Evolutionary conservation across 2,329 filamentous ascomycete species (phyloP), one percentile per base, ranked within the genome.

Genomic region (Penicillium verrucosum): DNA sequence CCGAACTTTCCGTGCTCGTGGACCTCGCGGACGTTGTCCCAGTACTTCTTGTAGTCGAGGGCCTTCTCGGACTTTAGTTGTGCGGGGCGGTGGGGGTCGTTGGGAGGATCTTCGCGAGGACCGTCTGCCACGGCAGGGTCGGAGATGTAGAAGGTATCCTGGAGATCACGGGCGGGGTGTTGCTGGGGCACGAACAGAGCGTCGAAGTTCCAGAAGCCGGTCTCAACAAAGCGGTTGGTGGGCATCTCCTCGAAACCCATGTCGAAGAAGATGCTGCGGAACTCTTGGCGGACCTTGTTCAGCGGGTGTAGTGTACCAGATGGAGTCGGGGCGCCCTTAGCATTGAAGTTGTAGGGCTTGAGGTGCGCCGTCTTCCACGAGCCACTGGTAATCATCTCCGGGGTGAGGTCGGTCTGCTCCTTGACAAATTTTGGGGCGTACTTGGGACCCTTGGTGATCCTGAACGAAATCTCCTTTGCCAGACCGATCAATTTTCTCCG

Each of bases 161-260:
- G 94, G 65, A 97, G 82, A 74, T 99, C 94, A 73, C 94, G 90
- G 58, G 94, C 94, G 50, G 94, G 94, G 75, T 99, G 94, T 82
- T 99, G 94, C 78, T 96, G 94, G 30, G 93, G 93, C 51, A 97
- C 93, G 75, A 93, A 97, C 61, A 99, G 90, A 25, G 92, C 87
- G 71, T 97, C 93, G 75, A 97, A 97, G 78, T 97, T 97, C 92
- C 94, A 99, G 86, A 97, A 97, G 45, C 93, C 92, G 12, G 92
- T 93, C 78, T 99, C 94, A 61, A 97, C 92, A 73, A 88, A 97
- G 74, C 90, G 86, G 77, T 89, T 89, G 48, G 93, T 97, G 14
- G 92, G 90, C 94, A 99, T 97, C 81, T 99, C 94, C 70, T 93
- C 88, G 80, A 97, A 99, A 51, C 93, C 94, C 87, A 96, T 96